A percentile compares a stretch with the other conserved stretches of the same genome.
phyloP scores from a whole-genome alignment of 768 basidiomycete genomes.

The Clathrus columnatus region DNA sequence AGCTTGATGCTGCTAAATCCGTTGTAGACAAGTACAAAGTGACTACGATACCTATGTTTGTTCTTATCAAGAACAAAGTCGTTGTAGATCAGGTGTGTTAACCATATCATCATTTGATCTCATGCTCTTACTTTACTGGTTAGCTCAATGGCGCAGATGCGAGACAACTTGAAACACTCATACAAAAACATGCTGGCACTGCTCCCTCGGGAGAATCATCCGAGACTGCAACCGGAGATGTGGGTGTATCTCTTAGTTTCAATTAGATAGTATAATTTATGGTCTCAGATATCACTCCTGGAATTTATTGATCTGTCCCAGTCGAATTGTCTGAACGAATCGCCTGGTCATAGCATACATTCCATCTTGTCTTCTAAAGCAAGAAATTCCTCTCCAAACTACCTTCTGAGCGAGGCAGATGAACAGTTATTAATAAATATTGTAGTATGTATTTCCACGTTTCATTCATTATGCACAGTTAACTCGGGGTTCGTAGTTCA shows the following conservation, averaged over 20 bases:
- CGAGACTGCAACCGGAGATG: not conserved
- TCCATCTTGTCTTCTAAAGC: slow-evolving; percentile 38
- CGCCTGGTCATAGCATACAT: slow-evolving; percentile 39
- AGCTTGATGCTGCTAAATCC: slow-evolving; percentile 12
- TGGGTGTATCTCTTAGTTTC: not conserved
- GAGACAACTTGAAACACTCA: not conserved
- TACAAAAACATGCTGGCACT: slow-evolving; percentile 4
- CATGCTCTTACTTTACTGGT: not conserved
- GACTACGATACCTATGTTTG: slow-evolving; percentile 16
- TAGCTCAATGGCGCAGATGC: slow-evolving; percentile 4
- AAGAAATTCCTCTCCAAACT: slow-evolving; percentile 35
- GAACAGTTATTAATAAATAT: slow-evolving; percentile 64
- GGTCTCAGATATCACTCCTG: slow-evolving; percentile 41
- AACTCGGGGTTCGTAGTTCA: slow-evolving; percentile 43
- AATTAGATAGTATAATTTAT: not conserved
- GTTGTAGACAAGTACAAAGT: slow-evolving; percentile 11
- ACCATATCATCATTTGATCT: not conserved
- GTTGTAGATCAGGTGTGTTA: slow-evolving; percentile 16
- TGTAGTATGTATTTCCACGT: slow-evolving; percentile 50
- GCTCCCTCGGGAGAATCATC: not conserved
- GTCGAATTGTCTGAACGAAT: slow-evolving; percentile 65
- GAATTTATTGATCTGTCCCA: slow-evolving; percentile 51
- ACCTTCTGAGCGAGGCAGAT: slow-evolving; percentile 61
- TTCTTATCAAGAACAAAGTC: slow-evolving; percentile 19
- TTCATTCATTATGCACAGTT: too few relatives aligned